phyloP scores from a whole-genome alignment of 176 grass and related monocot species.

The Puccinellia tenuiflora region DNA sequence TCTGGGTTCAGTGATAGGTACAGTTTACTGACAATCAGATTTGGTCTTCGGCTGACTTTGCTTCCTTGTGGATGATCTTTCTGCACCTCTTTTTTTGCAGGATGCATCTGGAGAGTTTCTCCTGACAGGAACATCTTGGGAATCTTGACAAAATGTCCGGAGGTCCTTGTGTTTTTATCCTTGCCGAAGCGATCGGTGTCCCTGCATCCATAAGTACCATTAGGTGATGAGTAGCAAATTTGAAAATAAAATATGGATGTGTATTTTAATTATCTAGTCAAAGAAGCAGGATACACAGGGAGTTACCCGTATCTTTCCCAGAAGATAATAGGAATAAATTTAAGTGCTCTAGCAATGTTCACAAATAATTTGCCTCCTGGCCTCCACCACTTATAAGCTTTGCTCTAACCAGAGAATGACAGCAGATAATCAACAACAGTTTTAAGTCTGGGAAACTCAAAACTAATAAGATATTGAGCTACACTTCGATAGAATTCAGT shows the following conservation, averaged over 20 bases:
- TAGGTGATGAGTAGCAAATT: background rate
- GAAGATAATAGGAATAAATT: slow-evolving; percentile 83
- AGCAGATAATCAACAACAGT: background rate
- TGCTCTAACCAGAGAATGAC: slow-evolving; percentile 24
- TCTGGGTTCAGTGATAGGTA: too few relatives aligned
- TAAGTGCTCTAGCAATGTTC: slow-evolving; percentile 70
- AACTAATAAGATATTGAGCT: too few relatives aligned
- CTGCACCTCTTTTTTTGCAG: too few relatives aligned
- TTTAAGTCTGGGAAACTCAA: too few relatives aligned
- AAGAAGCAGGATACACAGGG: background rate
- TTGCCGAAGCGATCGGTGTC: slow-evolving; percentile 81
- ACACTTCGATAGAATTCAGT: too few relatives aligned
- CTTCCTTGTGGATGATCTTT: too few relatives aligned
- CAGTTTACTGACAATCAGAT: too few relatives aligned
- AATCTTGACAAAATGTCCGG: too few relatives aligned
- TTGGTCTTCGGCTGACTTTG: too few relatives aligned
- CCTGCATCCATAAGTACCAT: slow-evolving; percentile 34
- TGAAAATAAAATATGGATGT: background rate
- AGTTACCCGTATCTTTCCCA: slow-evolving; percentile 88
- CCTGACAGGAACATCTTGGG: too few relatives aligned
- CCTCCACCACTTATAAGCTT: slow-evolving; percentile 68
- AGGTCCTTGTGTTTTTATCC: too few relatives aligned
- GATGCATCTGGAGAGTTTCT: too few relatives aligned
- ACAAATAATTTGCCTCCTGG: slow-evolving; percentile 77
- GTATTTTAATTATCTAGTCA: slow-evolving; percentile 5